These are phyloP conservation scores for Cladosporium sp. DNA, from an alignment of 2,329 filamentous ascomycete species.

Conservation along the genomic window DNA sequence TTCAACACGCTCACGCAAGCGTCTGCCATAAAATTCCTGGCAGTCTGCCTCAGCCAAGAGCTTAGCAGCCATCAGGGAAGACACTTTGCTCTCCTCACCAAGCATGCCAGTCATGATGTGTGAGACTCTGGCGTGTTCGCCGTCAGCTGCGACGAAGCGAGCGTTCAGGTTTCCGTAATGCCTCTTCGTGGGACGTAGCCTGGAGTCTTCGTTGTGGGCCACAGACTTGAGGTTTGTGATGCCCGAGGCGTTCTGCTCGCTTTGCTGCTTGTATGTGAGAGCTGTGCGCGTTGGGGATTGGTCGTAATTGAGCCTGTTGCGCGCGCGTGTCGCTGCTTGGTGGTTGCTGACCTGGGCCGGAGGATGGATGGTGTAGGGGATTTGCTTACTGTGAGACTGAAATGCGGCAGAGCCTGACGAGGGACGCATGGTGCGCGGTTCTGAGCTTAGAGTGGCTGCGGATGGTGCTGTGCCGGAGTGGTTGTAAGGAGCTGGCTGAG, in stretches of 20 bases:
- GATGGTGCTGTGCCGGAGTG: not conserved
- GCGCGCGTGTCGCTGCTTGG: not conserved
- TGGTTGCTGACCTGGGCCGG: not conserved
- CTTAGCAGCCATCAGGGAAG: not conserved
- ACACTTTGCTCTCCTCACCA: not conserved
- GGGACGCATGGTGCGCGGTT: not conserved
- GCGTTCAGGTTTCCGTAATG: not conserved
- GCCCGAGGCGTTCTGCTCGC: not conserved
- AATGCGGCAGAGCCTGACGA: not conserved
- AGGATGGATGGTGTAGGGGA: not conserved
- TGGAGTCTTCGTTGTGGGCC: not conserved
- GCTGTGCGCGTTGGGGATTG: not conserved
- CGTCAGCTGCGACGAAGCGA: not conserved
- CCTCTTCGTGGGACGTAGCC: not conserved
- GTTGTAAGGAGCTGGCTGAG: not conserved
- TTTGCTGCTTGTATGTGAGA: not conserved
- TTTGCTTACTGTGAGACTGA: not conserved
- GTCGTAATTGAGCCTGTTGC: not conserved
- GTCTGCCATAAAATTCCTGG: not conserved
- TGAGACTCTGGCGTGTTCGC: not conserved
- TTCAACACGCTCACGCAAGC: slow-evolving; percentile 1
- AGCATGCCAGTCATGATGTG: not conserved
- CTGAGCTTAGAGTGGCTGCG: not conserved
- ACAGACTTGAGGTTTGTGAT: not conserved
- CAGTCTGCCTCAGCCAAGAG: slow-evolving; percentile 2